phyloP scores from a whole-genome alignment of 345 rosid species.

The Linum lewisii region DNA sequence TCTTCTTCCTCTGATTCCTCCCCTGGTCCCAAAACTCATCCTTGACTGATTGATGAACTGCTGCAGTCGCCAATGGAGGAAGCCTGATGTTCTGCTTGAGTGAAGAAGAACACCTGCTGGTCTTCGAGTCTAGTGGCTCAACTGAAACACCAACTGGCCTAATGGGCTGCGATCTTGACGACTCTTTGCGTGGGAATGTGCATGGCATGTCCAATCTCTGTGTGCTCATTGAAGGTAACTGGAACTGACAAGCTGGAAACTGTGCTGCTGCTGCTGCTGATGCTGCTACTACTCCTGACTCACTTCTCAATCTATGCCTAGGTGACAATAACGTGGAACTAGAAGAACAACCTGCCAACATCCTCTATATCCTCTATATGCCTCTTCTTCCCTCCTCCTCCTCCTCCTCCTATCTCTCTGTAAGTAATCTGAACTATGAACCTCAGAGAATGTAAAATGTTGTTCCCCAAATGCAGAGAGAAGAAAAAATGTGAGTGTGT shows the following conservation, averaged over 20 bases:
- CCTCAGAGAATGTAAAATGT: too few species aligned
- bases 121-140: conserved; percentile 54
- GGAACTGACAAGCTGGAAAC: conserved; percentile 74
- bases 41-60: conserved; percentile 22
- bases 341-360: conserved; percentile 99
- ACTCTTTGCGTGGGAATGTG: conserved; percentile 67
- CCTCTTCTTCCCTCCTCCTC: conserved; percentile 15
- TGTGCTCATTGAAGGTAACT: conserved; percentile 81
- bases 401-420: conserved; percentile 31
- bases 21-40: conserved; percentile 67
- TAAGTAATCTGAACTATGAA: conserved; percentile 15
- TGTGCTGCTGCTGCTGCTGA: conserved; percentile 30
- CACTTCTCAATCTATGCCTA: conserved; percentile 93
- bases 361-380: conserved; percentile 61
- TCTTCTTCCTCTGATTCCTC: conserved; percentile 22
- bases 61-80: conserved; percentile 71
- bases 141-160: conserved; percentile 64
- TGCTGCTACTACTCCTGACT: conserved; percentile 34
- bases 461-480: conserved; percentile 6
- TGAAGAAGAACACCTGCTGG: conserved; percentile 37
- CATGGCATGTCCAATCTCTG: conserved; percentile 94
- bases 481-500: conserved; percentile 39
- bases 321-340: conserved; percentile 95
- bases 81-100: conserved; percentile 80
- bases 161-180: conserved; percentile 52